Percentiles rank a stretch among this genome's conserved stretches.
Conservation (phyloP, 2,329 filamentous ascomycete genomes). For the Colletotrichum sp. region DNA sequence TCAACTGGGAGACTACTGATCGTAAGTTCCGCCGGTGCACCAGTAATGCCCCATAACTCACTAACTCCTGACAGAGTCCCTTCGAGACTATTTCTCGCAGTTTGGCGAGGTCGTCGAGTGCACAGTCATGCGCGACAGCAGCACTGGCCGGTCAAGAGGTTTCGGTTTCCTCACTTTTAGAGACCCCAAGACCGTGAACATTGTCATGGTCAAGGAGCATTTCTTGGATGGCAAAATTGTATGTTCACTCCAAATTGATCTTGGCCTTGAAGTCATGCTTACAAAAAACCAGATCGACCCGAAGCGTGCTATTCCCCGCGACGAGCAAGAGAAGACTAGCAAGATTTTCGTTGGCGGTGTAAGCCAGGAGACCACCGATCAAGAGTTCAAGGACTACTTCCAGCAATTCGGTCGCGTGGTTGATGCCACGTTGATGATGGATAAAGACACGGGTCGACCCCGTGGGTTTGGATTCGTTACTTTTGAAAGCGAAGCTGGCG, state of each 20-base stretch:
- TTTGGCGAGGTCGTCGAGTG: conserved; percentile 98
- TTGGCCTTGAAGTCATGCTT: neutral
- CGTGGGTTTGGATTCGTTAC: conserved; percentile 98
- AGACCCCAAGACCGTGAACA: conserved; percentile 97
- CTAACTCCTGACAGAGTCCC: conserved; percentile 70
- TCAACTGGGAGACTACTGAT: conserved; percentile 99
- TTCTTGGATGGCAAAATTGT: conserved; percentile 98
- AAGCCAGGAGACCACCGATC: conserved; percentile 94
- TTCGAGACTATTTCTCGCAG: conserved; percentile 96
- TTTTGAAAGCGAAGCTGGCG: conserved; percentile 93
- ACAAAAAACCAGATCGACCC: conserved; percentile 79
- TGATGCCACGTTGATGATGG: conserved; percentile 99
- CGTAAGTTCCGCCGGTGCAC: conserved; percentile 63
- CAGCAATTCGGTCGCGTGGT: conserved; percentile 95
- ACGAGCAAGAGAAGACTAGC: conserved; percentile 97
- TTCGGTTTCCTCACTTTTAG: conserved; percentile 99
- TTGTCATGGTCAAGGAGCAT: conserved; percentile 99
- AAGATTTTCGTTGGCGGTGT: conserved; percentile 99
- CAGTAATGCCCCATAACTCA: conserved; percentile 10
- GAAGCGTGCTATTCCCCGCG: conserved; percentile 94
- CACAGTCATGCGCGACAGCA: conserved; percentile 98
- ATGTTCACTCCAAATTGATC: conserved; percentile 43
- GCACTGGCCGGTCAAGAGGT: conserved; percentile 89
- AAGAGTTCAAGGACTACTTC: conserved; percentile 96
- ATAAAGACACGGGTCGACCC: conserved; percentile 97